Base-by-base conservation (phyloP, 176 grass and related monocot species). In the Triticum dicoccoides region DNA sequence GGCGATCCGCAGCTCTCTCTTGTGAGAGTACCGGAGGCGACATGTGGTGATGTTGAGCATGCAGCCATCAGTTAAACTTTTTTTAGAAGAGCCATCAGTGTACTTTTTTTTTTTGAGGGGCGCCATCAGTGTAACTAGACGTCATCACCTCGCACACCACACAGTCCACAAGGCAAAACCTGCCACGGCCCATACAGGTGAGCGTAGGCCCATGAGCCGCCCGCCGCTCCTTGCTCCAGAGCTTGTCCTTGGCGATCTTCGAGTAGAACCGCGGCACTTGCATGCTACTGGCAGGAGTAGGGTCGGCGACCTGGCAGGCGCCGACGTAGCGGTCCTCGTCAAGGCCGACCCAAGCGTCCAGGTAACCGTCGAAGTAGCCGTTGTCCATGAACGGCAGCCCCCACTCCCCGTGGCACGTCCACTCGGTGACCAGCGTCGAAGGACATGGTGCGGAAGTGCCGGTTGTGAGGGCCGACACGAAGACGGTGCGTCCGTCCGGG, bases 131-230 rank as follows among this genome's bases (percentile, higher is more conserved):
- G 30, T 32, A 11, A 61, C 12, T 1, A 18, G 10, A 13, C 77
- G 5, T 37, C 7, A 7, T 56, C 3, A 12, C 58, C 30, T 38
- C 3, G 20, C 23, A 6, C 2, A 27, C 4, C 78, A 32, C 61
- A 23, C 78, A 64, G 14, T 67, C 62, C 14, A 67, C 61, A 39
- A 66, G 79, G 38, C 79, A 81, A 33, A 81, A 65, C 79, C 17
- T 81, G 78, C 59, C 45, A 9, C 32, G 5, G 15, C 39, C 62
- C 61, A 66, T 32, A 62, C 65, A 66, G 0, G 79, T 10, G 38
- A 81, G 78, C 37, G 61, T 65, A 35, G 77, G 56, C 33, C 1
- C 5, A 1, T 54, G 15, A 54, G 51, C 34, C 35, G 32, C 10
- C 4, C 2, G 14, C 61, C 20, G 14, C 13, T 25, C 17, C 39